Percentiles rank a stretch among this genome's conserved stretches.
Conservation (phyloP, 441 rosid genomes). For the Pelargonium fulgidum region DNA sequence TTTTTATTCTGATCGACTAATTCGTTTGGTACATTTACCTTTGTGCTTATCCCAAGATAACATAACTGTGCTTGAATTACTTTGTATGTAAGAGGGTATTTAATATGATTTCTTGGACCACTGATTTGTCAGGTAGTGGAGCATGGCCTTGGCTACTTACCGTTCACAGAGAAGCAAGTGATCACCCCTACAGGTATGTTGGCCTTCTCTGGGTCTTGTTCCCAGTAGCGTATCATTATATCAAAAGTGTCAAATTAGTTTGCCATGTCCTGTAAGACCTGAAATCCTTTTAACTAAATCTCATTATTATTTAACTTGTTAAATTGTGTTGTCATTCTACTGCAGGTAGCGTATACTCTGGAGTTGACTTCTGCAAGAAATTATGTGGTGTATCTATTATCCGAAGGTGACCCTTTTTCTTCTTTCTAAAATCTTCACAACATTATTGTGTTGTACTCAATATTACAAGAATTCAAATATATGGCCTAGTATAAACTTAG, state of each 20-base stretch:
- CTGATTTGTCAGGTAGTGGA: constrained; percentile 67
- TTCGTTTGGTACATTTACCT: constrained; percentile 60
- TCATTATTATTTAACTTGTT: background rate
- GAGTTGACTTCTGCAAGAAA: constrained; percentile 97
- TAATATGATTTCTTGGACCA: background rate
- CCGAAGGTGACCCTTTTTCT: constrained; percentile 61
- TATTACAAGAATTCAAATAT: background rate
- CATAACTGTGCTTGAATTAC: background rate
- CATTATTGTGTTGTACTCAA: background rate
- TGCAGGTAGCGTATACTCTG: constrained; percentile 72
- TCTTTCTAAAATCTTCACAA: background rate
- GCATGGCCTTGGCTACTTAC: constrained; percentile 95
- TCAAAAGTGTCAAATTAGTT: background rate
- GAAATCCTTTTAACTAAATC: background rate
- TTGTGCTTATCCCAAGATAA: background rate
- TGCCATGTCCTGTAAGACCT: background rate
- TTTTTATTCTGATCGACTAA: constrained; percentile 91
- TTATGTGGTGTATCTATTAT: constrained; percentile 91
- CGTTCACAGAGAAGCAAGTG: constrained; percentile 92
- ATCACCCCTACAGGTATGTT: constrained; percentile 25
- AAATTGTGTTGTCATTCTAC: constrained; percentile 18
- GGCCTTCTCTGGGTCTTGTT: background rate
- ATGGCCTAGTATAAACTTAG: background rate
- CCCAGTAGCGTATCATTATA: background rate
- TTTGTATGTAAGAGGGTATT: background rate